These are phyloP conservation scores for Albizia julibrissin DNA, from an alignment of 306 rosid genomes.

Conservation along the genomic window DNA sequence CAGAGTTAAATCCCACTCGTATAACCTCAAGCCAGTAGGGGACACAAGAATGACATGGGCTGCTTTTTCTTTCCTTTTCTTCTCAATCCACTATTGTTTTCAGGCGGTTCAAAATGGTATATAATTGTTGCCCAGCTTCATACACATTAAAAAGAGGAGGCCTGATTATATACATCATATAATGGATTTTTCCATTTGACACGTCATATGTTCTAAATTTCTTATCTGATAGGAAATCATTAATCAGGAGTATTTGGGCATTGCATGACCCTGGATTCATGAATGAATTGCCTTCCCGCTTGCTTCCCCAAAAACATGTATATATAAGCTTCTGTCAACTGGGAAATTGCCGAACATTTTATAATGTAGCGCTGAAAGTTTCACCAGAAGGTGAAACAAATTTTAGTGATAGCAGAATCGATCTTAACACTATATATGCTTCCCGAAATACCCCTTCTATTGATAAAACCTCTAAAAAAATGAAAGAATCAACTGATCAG, in stretches of 20 bases:
- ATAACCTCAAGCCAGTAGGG: no score
- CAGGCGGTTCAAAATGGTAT: no score
- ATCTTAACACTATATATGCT: not conserved
- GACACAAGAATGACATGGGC: no score
- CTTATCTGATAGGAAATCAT: not conserved
- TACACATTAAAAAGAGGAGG: not conserved
- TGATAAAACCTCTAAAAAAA: conserved; percentile 9
- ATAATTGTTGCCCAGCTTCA: not conserved
- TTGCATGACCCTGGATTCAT: not conserved
- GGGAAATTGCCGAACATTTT: not conserved
- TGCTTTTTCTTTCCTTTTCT: no score
- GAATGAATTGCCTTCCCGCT: not conserved
- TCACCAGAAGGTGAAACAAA: not conserved
- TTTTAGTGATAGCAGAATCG: not conserved
- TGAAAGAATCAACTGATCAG: conserved; percentile 14
- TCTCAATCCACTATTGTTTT: no score
- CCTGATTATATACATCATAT: not conserved
- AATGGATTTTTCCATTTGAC: not conserved
- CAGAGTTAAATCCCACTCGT: no score
- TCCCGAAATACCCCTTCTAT: not conserved
- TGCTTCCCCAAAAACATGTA: not conserved
- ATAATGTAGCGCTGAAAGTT: not conserved
- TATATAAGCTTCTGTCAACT: not conserved
- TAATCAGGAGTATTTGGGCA: not conserved
- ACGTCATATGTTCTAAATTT: not conserved